These are phyloP conservation scores for Botrytis sinoallii DNA, from an alignment of 2,329 filamentous ascomycete species.

Conservation along the genomic window DNA sequence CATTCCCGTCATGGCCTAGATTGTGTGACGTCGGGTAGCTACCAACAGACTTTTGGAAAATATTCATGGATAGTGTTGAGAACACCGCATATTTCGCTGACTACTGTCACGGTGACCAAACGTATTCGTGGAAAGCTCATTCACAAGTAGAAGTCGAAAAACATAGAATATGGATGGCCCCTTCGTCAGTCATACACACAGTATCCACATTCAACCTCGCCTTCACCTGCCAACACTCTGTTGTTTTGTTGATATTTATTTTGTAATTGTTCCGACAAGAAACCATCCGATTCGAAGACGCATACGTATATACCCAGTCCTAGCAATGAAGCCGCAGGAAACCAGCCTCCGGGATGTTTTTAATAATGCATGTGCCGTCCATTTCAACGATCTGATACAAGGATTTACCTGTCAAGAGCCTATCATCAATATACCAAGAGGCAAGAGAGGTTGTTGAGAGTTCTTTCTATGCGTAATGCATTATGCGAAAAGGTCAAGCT, in stretches of 20 bases:
- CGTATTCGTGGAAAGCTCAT: neutral
- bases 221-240: slow-evolving; percentile 2
- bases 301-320: neutral
- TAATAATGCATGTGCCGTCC: neutral
- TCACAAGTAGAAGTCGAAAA: neutral
- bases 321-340: slow-evolving; percentile 1
- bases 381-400: slow-evolving; percentile 15
- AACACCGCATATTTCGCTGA: slow-evolving; percentile 11
- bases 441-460: neutral
- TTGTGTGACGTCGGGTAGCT: slow-evolving; percentile 16
- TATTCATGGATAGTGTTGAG: neutral
- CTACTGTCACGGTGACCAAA: slow-evolving; percentile 11
- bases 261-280: neutral
- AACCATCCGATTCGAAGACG: neutral
- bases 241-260: neutral
- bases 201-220: neutral
- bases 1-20: slow-evolving; percentile 3
- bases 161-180: neutral
- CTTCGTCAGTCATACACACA: neutral
- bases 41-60: slow-evolving; percentile 5
- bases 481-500: neutral
- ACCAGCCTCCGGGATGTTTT: neutral
- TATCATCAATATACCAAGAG: neutral
- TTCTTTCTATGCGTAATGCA: slow-evolving; percentile 1
- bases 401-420: slow-evolving; percentile 10